phyloP scores from a whole-genome alignment of 192 early-diverging fungal species.

The Fimicolochytrium jonesii region DNA sequence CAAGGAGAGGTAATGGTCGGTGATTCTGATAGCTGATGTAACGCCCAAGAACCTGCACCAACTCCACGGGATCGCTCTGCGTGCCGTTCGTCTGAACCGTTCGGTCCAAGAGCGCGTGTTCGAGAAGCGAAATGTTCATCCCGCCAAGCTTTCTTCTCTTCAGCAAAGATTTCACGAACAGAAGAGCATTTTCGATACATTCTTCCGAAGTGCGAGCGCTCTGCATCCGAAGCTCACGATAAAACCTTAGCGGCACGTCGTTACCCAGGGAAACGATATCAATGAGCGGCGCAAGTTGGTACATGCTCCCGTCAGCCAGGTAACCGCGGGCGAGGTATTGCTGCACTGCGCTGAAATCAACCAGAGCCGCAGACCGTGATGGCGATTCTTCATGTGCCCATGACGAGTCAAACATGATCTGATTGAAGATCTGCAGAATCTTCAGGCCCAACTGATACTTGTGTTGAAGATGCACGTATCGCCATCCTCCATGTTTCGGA shows the following conservation, averaged over 20 bases:
- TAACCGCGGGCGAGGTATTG: constrained; percentile 28
- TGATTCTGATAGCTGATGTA: constrained; percentile 43
- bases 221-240: background rate
- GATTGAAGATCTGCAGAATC: constrained; percentile 45
- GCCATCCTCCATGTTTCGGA: constrained; percentile 36
- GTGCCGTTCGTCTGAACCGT: constrained; percentile 12
- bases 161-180: constrained; percentile 37
- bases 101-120: constrained; percentile 43
- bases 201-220: constrained; percentile 30
- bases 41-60: constrained; percentile 43
- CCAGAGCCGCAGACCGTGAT: background rate
- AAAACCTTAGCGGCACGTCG: constrained; percentile 22
- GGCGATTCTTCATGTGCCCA: constrained; percentile 2
- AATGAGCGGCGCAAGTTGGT: constrained; percentile 36
- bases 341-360: constrained; percentile 21
- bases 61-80: constrained; percentile 23
- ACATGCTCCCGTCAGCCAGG: constrained; percentile 30
- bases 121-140: constrained; percentile 28
- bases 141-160: constrained; percentile 16
- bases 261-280: constrained; percentile 32
- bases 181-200: constrained; percentile 32
- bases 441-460: constrained; percentile 36
- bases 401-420: constrained; percentile 35
- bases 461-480: constrained; percentile 34
- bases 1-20: constrained; percentile 24